Evolutionary conservation across 2,329 filamentous ascomycete genomes (phyloP).

Genomic region (Beauveria caledonica): DNA sequence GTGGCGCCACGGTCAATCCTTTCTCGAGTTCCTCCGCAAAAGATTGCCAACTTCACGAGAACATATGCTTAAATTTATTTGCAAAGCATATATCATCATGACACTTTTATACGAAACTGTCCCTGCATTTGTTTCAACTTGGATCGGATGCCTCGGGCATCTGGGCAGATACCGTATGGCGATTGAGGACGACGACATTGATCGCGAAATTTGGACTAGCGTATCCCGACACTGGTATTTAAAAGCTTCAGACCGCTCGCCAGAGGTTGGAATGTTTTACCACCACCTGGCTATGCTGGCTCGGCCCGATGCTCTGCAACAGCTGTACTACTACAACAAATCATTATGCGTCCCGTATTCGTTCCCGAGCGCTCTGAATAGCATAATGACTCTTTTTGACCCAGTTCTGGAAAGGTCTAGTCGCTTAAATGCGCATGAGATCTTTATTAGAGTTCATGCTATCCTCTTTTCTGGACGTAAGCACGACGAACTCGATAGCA

Average conservation of each 20-base stretch:
- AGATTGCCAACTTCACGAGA: constrained; percentile 70
- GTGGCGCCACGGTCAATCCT: constrained; percentile 86
- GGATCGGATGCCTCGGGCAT: constrained; percentile 90
- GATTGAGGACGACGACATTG: constrained; percentile 75
- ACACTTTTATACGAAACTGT: constrained; percentile 80
- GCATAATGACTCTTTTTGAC: constrained; percentile 61
- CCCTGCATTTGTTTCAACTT: constrained; percentile 73
- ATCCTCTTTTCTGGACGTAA: constrained; percentile 50
- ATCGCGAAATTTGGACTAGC: constrained; percentile 72
- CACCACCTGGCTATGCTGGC: constrained; percentile 81
- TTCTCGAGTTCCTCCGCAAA: constrained; percentile 68
- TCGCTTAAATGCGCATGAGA: constrained; percentile 37
- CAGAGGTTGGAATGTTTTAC: constrained; percentile 70
- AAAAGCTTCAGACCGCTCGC: constrained; percentile 68
- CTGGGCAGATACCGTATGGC: constrained; percentile 80
- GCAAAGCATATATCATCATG: constrained; percentile 85
- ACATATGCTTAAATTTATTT: constrained; percentile 87
- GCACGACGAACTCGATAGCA: constrained; percentile 36
- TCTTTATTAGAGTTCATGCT: constrained; percentile 56
- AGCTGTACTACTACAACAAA: constrained; percentile 65
- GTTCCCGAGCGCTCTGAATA: constrained; percentile 61
- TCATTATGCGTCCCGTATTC: constrained; percentile 60
- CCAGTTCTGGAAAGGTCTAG: constrained; percentile 38
- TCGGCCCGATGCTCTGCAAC: constrained; percentile 58
- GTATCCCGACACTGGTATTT: constrained; percentile 80